A percentile compares a stretch with the other conserved stretches of the same genome.
Conservation (phyloP, 2,329 filamentous ascomycete species). For the Arthrobotrys sinensis region DNA sequence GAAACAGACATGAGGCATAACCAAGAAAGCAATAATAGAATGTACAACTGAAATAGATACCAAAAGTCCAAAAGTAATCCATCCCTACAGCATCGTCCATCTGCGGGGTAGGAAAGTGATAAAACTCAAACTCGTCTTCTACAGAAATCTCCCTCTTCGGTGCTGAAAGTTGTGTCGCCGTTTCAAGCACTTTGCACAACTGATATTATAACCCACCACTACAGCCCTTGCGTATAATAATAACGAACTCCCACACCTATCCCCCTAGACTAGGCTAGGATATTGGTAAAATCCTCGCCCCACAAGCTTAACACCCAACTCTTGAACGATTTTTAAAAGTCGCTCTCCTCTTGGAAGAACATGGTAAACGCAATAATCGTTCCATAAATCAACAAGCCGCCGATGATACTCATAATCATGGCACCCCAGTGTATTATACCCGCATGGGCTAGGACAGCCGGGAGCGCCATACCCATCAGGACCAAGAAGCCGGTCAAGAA, state of each 20-base stretch:
- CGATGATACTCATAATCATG: conserved; percentile 94
- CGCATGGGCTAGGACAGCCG: conserved; percentile 88
- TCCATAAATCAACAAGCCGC: conserved; percentile 93
- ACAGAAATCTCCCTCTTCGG: not conserved
- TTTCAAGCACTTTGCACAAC: not conserved
- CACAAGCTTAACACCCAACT: not conserved
- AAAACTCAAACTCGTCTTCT: conserved; percentile 1
- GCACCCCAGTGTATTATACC: conserved; percentile 85
- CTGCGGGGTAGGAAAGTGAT: not conserved
- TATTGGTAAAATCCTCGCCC: not conserved
- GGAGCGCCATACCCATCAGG: conserved; percentile 95
- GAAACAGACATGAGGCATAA: not conserved
- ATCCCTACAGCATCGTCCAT: conserved; percentile 1
- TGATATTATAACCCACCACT: not conserved
- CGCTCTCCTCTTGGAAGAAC: conserved; percentile 98
- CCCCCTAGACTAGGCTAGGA: not conserved
- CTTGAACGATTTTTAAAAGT: conserved; percentile 76
- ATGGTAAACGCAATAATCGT: conserved; percentile 98
- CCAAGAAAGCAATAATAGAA: conserved; percentile 40
- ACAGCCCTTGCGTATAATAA: not conserved
- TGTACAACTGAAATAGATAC: conserved; percentile 56
- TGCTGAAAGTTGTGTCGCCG: conserved; percentile 6
- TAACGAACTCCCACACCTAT: not conserved
- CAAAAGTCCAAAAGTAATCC: conserved; percentile 22
- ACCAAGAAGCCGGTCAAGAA: conserved; percentile 97